These are phyloP conservation scores for Euphorbia lathyris DNA, from an alignment of 345 rosid species.

Conservation along the genomic window DNA sequence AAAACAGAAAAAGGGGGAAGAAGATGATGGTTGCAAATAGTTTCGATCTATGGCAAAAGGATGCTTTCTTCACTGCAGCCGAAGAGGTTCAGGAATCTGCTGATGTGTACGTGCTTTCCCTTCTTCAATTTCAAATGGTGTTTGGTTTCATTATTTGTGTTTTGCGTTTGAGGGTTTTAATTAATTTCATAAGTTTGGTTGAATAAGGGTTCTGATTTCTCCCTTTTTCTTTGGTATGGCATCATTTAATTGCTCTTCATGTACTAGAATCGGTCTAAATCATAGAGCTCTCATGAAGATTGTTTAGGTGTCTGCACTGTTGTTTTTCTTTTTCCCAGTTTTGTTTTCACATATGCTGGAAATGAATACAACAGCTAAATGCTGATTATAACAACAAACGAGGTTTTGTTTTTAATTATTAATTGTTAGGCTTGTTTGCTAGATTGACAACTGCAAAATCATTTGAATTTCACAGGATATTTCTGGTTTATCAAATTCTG, in stretches of 20 bases:
- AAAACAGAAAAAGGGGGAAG: background rate
- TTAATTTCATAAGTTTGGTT: background rate
- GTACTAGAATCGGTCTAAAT: background rate
- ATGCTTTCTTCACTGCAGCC: constrained; percentile 84
- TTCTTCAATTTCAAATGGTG: background rate
- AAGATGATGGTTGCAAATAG: constrained; percentile 84
- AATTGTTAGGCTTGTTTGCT: background rate
- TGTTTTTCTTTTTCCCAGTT: background rate
- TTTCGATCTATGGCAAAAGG: constrained; percentile 86
- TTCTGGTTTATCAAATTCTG: background rate
- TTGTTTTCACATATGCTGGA: background rate
- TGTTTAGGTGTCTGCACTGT: background rate
- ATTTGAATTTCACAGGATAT: background rate
- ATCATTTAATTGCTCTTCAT: background rate
- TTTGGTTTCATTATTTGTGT: background rate
- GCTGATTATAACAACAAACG: background rate
- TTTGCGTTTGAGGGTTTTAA: background rate
- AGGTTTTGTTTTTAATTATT: background rate
- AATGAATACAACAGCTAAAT: background rate
- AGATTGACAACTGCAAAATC: background rate
- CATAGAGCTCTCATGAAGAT: background rate
- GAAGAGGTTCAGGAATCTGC: constrained; percentile 93
- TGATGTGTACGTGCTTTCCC: constrained; percentile 51
- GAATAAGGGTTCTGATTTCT: background rate
- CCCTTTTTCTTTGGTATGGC: background rate